phyloP scores from a whole-genome alignment of 495 filamentous ascomycete species.

The Aspergillus funiculosus region DNA sequence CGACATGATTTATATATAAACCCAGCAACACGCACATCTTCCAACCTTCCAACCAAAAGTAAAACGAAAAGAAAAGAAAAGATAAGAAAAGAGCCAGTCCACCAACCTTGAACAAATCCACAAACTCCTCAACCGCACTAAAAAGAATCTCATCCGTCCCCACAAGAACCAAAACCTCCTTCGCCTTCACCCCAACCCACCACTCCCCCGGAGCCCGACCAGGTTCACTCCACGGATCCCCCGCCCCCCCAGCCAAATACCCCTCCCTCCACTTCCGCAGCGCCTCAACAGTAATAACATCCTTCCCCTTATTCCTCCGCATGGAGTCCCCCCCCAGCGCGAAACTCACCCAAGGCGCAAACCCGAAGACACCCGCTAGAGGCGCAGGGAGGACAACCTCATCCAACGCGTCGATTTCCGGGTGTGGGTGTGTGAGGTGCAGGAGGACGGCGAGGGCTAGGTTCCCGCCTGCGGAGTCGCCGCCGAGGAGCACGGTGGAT shows the following conservation, averaged over 20 bases:
- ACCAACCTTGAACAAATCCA: constrained; percentile 38
- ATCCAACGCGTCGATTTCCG: constrained; percentile 42
- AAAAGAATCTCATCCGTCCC: constrained; percentile 54
- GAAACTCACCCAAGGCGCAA: constrained; percentile 55
- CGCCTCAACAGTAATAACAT: constrained; percentile 33
- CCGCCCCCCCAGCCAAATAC: constrained; percentile 40
- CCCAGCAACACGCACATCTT: constrained; percentile 3
- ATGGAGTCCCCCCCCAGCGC: constrained; percentile 33
- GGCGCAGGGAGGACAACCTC: constrained; percentile 28
- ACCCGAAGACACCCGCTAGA: constrained; percentile 45
- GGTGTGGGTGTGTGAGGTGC: constrained; percentile 57
- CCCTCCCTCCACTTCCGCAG: constrained; percentile 37
- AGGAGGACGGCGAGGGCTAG: constrained; percentile 48
- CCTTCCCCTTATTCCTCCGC: constrained; percentile 42
- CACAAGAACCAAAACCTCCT: constrained; percentile 46
- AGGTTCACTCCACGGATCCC: constrained; percentile 55
- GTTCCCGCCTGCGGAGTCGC: constrained; percentile 63
- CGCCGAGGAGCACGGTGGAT: constrained; percentile 46
- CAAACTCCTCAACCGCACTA: constrained; percentile 49
- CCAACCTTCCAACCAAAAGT: too few species aligned
- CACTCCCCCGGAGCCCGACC: constrained; percentile 43
- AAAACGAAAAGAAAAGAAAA: too few species aligned
- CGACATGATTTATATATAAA: not conserved
- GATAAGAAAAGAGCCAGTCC: not conserved
- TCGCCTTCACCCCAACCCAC: constrained; percentile 47